Evolutionary conservation across 805 yeast species (phyloP).

Genomic region (Kluyveromyces dobzhanskii): DNA sequence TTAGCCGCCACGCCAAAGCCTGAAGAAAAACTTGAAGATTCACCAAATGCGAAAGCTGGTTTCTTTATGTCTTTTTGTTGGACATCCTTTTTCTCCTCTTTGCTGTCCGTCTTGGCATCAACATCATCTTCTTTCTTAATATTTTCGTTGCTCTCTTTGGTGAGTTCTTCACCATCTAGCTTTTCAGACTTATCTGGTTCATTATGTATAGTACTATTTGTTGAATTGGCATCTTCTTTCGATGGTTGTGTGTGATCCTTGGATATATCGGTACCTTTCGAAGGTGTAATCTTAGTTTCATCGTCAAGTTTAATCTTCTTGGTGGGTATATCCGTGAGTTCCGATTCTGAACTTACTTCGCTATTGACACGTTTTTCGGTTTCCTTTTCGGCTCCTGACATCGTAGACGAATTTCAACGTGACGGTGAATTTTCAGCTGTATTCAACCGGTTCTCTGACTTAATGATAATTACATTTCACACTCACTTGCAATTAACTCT

Average conservation of each 20-base stretch:
- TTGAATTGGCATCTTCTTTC: constrained; percentile 16
- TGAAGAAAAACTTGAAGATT: constrained; percentile 41
- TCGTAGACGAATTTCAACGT: too few relatives aligned
- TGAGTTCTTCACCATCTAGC: background rate
- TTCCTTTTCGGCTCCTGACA: background rate
- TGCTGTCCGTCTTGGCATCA: constrained; percentile 9
- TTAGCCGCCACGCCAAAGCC: constrained; percentile 26
- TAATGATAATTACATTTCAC: too few relatives aligned
- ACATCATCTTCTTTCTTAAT: constrained; percentile 10
- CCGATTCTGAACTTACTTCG: background rate
- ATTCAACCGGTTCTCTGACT: too few relatives aligned
- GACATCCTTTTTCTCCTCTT: constrained; percentile 5
- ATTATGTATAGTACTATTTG: constrained; percentile 1
- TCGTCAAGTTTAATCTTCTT: background rate
- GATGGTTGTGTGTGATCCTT: constrained; percentile 13
- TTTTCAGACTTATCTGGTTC: constrained; percentile 7
- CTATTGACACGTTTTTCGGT: background rate
- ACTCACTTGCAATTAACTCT: too few relatives aligned
- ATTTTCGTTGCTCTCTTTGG: constrained; percentile 4
- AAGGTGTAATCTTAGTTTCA: background rate
- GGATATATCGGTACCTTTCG: background rate
- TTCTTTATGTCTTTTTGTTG: constrained; percentile 4
- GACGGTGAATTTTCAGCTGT: too few relatives aligned
- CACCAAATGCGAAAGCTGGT: constrained; percentile 50
- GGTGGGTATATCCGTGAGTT: background rate